Conservation (phyloP, 768 basidiomycete species). For the Sistotremastrum suecicum region DNA sequence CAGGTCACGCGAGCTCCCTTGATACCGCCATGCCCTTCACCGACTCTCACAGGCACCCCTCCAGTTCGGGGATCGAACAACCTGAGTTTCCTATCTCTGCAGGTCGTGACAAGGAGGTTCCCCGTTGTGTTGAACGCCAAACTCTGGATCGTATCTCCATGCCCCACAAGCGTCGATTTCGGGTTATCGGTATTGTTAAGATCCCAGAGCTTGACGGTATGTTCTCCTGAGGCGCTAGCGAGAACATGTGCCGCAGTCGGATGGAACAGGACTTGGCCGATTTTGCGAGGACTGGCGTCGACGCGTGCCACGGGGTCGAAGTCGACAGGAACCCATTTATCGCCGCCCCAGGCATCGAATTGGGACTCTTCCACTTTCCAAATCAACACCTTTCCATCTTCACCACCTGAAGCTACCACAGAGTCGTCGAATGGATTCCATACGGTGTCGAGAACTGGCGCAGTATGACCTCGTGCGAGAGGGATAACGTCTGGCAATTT, state of each 20-base stretch:
- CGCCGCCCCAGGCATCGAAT: constrained; percentile 79
- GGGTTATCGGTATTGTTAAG: constrained; percentile 59
- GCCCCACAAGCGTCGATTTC: constrained; percentile 48
- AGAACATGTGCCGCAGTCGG: constrained; percentile 81
- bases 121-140: constrained; percentile 74
- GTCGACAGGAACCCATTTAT: constrained; percentile 71
- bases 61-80: constrained; percentile 84
- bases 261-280: constrained; percentile 90
- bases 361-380: constrained; percentile 66
- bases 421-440: constrained; percentile 93
- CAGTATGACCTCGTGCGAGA: constrained; percentile 75
- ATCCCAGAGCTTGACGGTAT: constrained; percentile 87
- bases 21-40: constrained; percentile 86
- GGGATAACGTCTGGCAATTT: constrained; percentile 90
- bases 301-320: constrained; percentile 75
- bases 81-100: constrained; percentile 82
- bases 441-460: constrained; percentile 83
- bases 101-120: constrained; percentile 74
- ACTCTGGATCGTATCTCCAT: constrained; percentile 80
- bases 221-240: constrained; percentile 70
- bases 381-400: constrained; percentile 87
- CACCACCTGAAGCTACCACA: constrained; percentile 81
- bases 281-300: constrained; percentile 71
- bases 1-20: constrained; percentile 83
- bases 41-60: constrained; percentile 62